These are phyloP conservation scores for Botrytis deweyae DNA, from an alignment of 2,329 filamentous ascomycete species.

Conservation along the genomic window DNA sequence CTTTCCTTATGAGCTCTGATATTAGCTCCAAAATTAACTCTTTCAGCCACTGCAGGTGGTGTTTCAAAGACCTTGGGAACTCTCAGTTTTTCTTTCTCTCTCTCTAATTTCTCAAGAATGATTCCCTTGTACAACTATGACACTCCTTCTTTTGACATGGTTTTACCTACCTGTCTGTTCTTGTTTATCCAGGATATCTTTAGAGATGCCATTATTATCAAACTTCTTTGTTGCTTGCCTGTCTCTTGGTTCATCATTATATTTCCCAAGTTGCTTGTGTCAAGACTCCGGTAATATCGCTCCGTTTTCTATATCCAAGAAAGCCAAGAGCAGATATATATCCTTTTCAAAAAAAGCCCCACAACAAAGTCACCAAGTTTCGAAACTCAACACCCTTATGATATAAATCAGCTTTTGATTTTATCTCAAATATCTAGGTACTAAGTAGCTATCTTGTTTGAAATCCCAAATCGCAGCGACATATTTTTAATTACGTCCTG, in stretches of 20 bases:
- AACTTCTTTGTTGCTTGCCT: background rate
- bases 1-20: background rate
- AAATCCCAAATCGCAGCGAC: slow-evolving; percentile 5
- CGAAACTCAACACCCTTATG: background rate
- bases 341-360: background rate
- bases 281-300: background rate
- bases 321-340: background rate
- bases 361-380: background rate
- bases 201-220: background rate
- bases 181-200: background rate
- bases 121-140: too few relatives aligned
- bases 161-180: background rate
- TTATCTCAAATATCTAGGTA: slow-evolving; percentile 15
- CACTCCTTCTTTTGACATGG: too few relatives aligned
- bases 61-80: too few relatives aligned
- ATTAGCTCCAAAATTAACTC: background rate
- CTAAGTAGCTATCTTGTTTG: slow-evolving; percentile 5
- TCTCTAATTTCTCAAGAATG: too few relatives aligned
- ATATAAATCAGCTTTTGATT: background rate
- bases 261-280: background rate
- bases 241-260: background rate
- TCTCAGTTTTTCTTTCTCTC: background rate
- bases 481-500: background rate
- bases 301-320: background rate
- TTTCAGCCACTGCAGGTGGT: too few relatives aligned